Base-by-base conservation (phyloP, 768 basidiomycete genomes). In the Panellus pusillus region DNA sequence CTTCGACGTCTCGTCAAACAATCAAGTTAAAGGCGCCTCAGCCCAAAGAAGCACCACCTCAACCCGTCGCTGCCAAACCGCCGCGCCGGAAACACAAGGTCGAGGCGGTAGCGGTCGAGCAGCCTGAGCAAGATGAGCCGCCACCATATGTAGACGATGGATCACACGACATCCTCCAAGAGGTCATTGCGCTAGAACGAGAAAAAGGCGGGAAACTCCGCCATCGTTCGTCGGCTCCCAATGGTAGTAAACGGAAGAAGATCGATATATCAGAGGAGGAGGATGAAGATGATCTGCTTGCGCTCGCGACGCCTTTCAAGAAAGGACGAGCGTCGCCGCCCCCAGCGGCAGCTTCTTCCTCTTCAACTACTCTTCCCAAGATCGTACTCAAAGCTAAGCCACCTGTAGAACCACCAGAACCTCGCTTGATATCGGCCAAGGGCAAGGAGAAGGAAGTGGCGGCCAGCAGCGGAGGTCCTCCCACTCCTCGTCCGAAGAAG, bases 141-240 rank as follows among this genome's bases (percentile, higher is more conserved):
- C 83, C 84, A 2, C 79, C 85, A 3, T 87, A 87, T 63, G 78
- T 86, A 40, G 88, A 91, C 60, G 89, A 91, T 68, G 89, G 87
- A n/a, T 87, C 86, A 27, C 83, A 88, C 60, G 89, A 92, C 62
- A 75, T 92, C 37, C 71, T 90, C 2, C 87, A 90, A 65, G 89
- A 91, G 66, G 88, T 92, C 17, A 79, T 91, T 49, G 89, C 89
- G 8, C 87, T 91, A 37, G 89, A 91, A 65, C 75, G 80, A 49
- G 82, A 85, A 68, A 80, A 84, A 66, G 74, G 76, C 48, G 80
- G 84, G 62, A 76, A 77, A 55, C 74, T 72, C 37, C 78, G 78
- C 27, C 75, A 75, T 24, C 76, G 79, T 32, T 71, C 70, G 44
- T 61, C 69, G 7, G 61, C 72, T 44, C 47, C 66, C 17, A 57